These are phyloP conservation scores for Alternaria burnsii DNA, from an alignment of 2,329 filamentous ascomycete genomes.

Conservation along the genomic window DNA sequence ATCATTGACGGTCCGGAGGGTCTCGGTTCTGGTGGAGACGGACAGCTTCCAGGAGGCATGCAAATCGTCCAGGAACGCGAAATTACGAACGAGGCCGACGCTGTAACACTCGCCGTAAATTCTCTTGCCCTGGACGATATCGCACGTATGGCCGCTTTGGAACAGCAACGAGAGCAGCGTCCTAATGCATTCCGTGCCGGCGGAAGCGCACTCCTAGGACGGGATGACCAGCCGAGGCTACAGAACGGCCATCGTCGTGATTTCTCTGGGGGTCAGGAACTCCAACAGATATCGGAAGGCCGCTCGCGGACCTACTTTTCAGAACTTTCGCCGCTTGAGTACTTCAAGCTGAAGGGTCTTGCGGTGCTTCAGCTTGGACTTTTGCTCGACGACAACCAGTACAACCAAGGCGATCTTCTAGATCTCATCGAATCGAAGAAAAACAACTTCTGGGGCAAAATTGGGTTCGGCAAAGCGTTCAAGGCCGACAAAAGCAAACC, in stretches of 20 bases:
- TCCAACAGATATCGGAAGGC: conserved; percentile 61
- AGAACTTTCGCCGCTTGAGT: conserved; percentile 91
- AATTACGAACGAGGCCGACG: conserved; percentile 72
- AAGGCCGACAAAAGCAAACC: conserved; percentile 66
- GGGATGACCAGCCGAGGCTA: conserved; percentile 69
- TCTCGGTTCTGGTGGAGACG: conserved; percentile 70
- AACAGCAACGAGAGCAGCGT: conserved; percentile 90
- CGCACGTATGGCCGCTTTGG: conserved; percentile 91
- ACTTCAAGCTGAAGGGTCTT: conserved; percentile 95
- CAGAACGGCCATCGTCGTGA: conserved; percentile 74
- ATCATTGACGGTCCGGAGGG: conserved; percentile 90
- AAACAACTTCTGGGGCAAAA: conserved; percentile 96
- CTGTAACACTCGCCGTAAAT: conserved; percentile 88
- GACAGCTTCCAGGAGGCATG: conserved; percentile 65
- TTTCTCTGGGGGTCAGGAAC: conserved; percentile 65
- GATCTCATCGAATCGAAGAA: conserved; percentile 93
- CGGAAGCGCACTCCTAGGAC: conserved; percentile 72
- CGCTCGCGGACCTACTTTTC: conserved; percentile 87
- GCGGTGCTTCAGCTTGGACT: conserved; percentile 96
- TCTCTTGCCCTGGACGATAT: conserved; percentile 96
- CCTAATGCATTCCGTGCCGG: conserved; percentile 81
- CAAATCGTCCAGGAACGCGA: conserved; percentile 84
- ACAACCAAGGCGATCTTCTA: conserved; percentile 91
- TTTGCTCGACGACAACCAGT: conserved; percentile 86
- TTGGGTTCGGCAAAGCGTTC: conserved; percentile 87